Conservation (phyloP, 768 basidiomycete species). For the Psilocybe tampanensis region DNA sequence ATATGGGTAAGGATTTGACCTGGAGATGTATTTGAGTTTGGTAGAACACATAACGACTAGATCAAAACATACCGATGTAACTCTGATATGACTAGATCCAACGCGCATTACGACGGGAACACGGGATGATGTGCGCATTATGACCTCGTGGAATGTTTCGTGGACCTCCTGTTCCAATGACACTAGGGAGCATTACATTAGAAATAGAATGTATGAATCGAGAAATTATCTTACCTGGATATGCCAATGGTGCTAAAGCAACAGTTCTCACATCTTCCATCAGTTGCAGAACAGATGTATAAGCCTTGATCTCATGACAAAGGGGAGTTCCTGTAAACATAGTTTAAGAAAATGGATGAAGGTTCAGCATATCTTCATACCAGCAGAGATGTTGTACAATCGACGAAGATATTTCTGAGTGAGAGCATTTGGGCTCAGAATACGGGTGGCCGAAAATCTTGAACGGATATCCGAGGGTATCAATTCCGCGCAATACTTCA, state of each 20-base stretch:
- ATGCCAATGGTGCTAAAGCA: slow-evolving; percentile 46
- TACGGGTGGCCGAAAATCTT: slow-evolving; percentile 62
- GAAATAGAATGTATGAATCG: background rate
- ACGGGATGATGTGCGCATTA: slow-evolving; percentile 68
- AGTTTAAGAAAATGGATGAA: background rate
- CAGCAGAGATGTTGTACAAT: slow-evolving; percentile 70
- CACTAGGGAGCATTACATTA: slow-evolving; percentile 37
- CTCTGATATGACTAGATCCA: slow-evolving; percentile 69
- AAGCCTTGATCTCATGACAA: slow-evolving; percentile 55
- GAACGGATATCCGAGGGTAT: slow-evolving; percentile 69
- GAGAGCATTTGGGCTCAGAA: slow-evolving; percentile 73
- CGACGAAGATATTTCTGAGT: slow-evolving; percentile 77
- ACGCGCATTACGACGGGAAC: slow-evolving; percentile 74
- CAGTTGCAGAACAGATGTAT: slow-evolving; percentile 66
- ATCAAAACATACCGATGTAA: slow-evolving; percentile 63
- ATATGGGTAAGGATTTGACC: slow-evolving; percentile 74
- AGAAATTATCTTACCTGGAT: slow-evolving; percentile 51
- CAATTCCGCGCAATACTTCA: slow-evolving; percentile 77
- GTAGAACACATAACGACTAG: background rate
- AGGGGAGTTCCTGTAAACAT: slow-evolving; percentile 49
- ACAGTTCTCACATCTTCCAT: slow-evolving; percentile 54
- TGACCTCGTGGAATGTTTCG: slow-evolving; percentile 60
- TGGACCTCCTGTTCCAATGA: slow-evolving; percentile 61
- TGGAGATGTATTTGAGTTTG: slow-evolving; percentile 23
- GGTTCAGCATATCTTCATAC: slow-evolving; percentile 32